Evolutionary conservation across 1,139 yeast species (phyloP).

Genomic region (Lodderomyces orthopsilosis): DNA sequence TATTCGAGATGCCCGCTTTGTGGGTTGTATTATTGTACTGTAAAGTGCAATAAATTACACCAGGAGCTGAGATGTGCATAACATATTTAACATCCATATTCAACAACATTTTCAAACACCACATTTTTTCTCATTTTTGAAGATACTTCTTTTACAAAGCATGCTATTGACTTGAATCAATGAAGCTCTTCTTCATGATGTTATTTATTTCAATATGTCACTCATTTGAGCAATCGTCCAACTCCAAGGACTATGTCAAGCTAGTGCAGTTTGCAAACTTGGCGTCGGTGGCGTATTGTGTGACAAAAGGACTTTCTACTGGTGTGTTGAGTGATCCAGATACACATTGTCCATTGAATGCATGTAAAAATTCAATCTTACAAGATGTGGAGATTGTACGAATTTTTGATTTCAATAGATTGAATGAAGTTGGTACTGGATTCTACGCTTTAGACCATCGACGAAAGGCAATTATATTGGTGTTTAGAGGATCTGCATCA

Average conservation of each 20-base stretch:
- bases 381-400: constrained; percentile 29
- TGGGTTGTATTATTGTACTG: constrained; percentile 44
- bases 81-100: constrained; percentile 6
- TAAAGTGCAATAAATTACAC: constrained; percentile 40
- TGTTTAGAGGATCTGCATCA: constrained; percentile 59
- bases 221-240: background rate
- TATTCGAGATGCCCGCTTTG: constrained; percentile 42
- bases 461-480: constrained; percentile 35
- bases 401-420: constrained; percentile 38
- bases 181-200: constrained; percentile 1
- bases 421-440: constrained; percentile 53
- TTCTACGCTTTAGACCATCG: constrained; percentile 42
- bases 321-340: constrained; percentile 23
- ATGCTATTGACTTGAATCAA: background rate
- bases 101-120: background rate
- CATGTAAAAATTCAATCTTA: constrained; percentile 21
- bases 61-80: constrained; percentile 43
- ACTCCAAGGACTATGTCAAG: constrained; percentile 23
- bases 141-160: background rate
- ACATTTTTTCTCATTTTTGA: constrained; percentile 1
- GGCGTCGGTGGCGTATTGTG: constrained; percentile 39
- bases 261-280: constrained; percentile 34
- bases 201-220: background rate
- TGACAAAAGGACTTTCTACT: constrained; percentile 26
- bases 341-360: constrained; percentile 21